A percentile compares a stretch with the other conserved stretches of the same genome.
phyloP scores from a whole-genome alignment of 306 rosid genomes.

The Canavalia gladiata region DNA sequence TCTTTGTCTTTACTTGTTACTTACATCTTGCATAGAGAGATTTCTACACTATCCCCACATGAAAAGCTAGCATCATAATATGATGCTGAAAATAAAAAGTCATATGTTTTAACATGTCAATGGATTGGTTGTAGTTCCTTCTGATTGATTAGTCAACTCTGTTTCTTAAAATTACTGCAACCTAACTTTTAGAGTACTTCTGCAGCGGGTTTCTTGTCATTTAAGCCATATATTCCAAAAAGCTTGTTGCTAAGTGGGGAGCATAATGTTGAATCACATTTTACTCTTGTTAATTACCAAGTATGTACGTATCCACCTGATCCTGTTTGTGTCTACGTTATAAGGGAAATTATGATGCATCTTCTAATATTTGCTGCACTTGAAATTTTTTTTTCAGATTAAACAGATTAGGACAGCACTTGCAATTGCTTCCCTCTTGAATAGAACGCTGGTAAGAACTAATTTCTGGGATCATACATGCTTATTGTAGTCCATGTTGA shows the following conservation, averaged over 20 bases:
- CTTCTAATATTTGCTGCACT: slow-evolving; percentile 39
- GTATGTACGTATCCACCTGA: slow-evolving; percentile 67
- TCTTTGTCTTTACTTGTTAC: slow-evolving; percentile 34
- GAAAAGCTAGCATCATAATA: slow-evolving; percentile 33
- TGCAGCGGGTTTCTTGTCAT: slow-evolving; percentile 92
- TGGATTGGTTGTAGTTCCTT: slow-evolving; percentile 37
- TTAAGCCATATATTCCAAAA: slow-evolving; percentile 86
- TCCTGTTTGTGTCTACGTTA: slow-evolving; percentile 46
- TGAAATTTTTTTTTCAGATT: slow-evolving; percentile 62
- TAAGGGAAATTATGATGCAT: slow-evolving; percentile 39
- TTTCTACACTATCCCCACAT: neutral
- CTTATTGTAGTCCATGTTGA: slow-evolving; percentile 32
- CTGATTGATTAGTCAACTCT: slow-evolving; percentile 31
- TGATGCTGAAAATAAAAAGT: slow-evolving; percentile 36
- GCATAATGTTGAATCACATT: slow-evolving; percentile 83
- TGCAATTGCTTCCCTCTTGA: slow-evolving; percentile 88
- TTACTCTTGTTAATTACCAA: slow-evolving; percentile 87
- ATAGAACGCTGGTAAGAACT: slow-evolving; percentile 87
- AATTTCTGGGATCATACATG: slow-evolving; percentile 20
- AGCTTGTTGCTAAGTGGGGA: slow-evolving; percentile 75
- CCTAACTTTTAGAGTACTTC: slow-evolving; percentile 50
- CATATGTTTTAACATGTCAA: slow-evolving; percentile 18
- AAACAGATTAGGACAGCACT: slow-evolving; percentile 93
- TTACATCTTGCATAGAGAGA: slow-evolving; percentile 19
- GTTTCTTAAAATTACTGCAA: slow-evolving; percentile 33